A percentile compares a stretch with the other conserved stretches of the same genome.
These are phyloP conservation scores for Aureobasidium sp. DNA, from an alignment of 2,329 filamentous ascomycete genomes.

Conservation along the genomic window DNA sequence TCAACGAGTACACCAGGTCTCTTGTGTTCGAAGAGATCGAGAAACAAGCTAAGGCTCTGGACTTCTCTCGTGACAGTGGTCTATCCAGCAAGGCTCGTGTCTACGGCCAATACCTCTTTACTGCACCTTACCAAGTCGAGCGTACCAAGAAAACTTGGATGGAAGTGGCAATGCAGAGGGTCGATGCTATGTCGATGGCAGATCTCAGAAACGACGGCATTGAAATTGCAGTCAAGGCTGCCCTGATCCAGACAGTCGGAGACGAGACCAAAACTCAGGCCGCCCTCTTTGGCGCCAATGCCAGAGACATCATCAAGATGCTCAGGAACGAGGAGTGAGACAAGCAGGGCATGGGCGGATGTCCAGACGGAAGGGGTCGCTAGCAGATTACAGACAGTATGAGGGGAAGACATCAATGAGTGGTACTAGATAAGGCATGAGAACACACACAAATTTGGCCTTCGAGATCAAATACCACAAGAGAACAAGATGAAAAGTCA, in stretches of 20 bases:
- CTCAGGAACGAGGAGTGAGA: neutral
- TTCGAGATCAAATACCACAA: neutral
- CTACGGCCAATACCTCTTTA: neutral
- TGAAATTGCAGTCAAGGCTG: neutral
- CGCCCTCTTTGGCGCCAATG: neutral
- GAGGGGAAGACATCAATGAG: neutral
- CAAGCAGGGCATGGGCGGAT: neutral
- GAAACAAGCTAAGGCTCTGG: neutral
- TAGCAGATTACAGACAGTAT: neutral
- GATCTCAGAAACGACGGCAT: neutral
- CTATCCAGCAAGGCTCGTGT: neutral
- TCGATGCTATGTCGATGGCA: neutral
- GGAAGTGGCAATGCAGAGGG: neutral
- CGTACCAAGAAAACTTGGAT: neutral
- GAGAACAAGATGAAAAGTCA: neutral
- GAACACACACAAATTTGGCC: neutral
- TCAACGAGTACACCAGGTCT: neutral
- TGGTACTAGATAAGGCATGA: neutral
- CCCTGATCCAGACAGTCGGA: neutral
- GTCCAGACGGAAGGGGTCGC: neutral
- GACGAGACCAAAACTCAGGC: neutral
- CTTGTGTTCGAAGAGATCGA: neutral
- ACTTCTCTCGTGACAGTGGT: neutral
- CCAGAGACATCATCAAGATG: neutral
- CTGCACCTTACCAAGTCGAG: neutral